These are phyloP conservation scores for Mrakia hoshinonis DNA, from an alignment of 768 basidiomycete genomes.

Conservation along the genomic window DNA sequence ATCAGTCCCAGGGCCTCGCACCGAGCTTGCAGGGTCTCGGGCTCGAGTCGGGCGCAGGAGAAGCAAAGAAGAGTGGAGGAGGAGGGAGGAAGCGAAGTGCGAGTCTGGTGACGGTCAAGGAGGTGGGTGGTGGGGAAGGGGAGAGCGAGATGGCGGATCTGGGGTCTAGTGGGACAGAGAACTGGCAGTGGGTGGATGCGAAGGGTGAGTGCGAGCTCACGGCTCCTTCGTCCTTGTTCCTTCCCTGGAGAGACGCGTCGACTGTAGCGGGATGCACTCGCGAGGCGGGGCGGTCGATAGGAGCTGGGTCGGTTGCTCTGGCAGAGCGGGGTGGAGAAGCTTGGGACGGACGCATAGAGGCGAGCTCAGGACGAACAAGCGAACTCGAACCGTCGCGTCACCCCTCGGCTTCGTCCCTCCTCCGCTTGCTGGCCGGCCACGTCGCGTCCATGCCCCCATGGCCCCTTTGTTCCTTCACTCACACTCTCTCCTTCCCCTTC, in stretches of 20 bases:
- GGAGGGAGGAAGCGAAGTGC: slow-evolving; percentile 41
- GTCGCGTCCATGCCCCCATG: background rate
- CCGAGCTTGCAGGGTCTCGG: background rate
- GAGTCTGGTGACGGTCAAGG: slow-evolving; percentile 41
- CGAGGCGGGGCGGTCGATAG: background rate
- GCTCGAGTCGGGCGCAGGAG: background rate
- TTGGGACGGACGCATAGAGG: no score
- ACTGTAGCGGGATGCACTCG: background rate
- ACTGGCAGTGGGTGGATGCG: slow-evolving; percentile 42
- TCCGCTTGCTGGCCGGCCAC: background rate
- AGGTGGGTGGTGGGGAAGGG: slow-evolving; percentile 41
- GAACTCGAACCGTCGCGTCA: background rate
- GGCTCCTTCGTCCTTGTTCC: background rate
- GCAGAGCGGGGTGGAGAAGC: background rate
- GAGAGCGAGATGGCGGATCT: slow-evolving; percentile 40
- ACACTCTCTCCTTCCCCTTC: background rate
- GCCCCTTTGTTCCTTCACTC: background rate
- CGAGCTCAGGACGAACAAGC: no score
- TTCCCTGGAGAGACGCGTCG: background rate
- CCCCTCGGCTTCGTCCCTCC: background rate
- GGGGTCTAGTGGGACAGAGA: slow-evolving; percentile 40
- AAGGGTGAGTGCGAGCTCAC: slow-evolving; percentile 40
- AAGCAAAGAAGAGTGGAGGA: slow-evolving; percentile 31
- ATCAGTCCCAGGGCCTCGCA: slow-evolving; percentile 3
- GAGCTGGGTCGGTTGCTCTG: no score